Percentiles rank a stretch among this genome's conserved stretches.
Evolutionary conservation across 2,329 filamentous ascomycete species (phyloP).

Genomic region (Cryphonectria nitschkei): DNA sequence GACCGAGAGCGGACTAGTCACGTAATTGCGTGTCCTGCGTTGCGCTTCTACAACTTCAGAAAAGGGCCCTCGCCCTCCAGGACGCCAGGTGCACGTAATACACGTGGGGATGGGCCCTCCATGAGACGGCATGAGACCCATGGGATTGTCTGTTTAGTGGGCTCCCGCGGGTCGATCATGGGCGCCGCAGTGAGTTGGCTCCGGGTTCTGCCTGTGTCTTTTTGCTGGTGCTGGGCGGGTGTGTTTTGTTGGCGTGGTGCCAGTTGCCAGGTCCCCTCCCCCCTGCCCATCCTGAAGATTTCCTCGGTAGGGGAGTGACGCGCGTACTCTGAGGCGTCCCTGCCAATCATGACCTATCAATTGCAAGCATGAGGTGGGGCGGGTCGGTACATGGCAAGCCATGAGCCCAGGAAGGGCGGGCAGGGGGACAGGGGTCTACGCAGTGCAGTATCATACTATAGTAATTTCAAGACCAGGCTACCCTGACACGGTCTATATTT

Average conservation of each 20-base stretch:
- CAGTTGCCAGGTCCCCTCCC: not conserved
- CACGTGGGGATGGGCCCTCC: constrained; percentile 15
- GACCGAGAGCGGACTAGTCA: constrained; percentile 20
- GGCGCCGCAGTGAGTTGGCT: not conserved
- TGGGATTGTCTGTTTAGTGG: constrained; percentile 4
- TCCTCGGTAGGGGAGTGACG: constrained; percentile 18
- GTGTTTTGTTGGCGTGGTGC: not conserved
- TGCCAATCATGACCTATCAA: constrained; percentile 25
- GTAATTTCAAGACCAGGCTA: not conserved
- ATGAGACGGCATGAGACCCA: constrained; percentile 1
- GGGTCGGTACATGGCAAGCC: constrained; percentile 11
- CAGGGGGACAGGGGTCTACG: constrained; percentile 6
- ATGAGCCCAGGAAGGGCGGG: not conserved
- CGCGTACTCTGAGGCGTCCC: constrained; percentile 25
- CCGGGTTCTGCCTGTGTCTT: not conserved
- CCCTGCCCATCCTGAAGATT: not conserved
- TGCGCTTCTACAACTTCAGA: constrained; percentile 3
- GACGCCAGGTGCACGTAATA: constrained; percentile 19
- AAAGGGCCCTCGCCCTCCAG: constrained; percentile 1
- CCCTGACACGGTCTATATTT: constrained; percentile 21
- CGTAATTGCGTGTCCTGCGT: constrained; percentile 25
- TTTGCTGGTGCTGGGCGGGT: not conserved
- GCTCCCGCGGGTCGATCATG: not conserved
- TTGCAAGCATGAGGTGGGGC: constrained; percentile 18
- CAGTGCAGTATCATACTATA: not conserved